phyloP scores from a whole-genome alignment of 1,139 yeast genomes.

The Blastobotrys petasosporus region DNA sequence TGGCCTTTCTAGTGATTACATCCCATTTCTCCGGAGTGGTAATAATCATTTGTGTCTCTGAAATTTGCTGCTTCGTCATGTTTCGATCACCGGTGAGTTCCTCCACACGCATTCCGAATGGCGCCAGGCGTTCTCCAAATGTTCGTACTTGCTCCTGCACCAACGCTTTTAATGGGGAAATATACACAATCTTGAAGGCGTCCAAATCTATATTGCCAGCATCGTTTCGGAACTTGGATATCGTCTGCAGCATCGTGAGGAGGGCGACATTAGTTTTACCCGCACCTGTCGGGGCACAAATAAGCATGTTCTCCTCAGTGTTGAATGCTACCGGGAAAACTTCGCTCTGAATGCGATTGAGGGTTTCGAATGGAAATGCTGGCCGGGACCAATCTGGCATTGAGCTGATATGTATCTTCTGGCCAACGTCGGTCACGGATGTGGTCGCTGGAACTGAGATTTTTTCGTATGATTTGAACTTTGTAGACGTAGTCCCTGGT shows the following conservation, averaged over 20 bases:
- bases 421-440: constrained; percentile 42
- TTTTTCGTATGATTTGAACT: constrained; percentile 72
- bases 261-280: constrained; percentile 97
- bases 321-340: constrained; percentile 74
- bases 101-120: constrained; percentile 65
- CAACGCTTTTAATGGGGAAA: constrained; percentile 91
- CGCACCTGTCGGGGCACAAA: constrained; percentile 98
- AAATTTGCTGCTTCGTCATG: constrained; percentile 68
- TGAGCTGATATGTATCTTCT: constrained; percentile 51
- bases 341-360: constrained; percentile 79
- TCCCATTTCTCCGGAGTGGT: constrained; percentile 99
- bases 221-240: constrained; percentile 48
- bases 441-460: constrained; percentile 80
- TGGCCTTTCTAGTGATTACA: constrained; percentile 76
- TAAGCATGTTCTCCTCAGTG: constrained; percentile 61
- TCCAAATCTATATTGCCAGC: constrained; percentile 47
- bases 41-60: constrained; percentile 75
- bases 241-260: constrained; percentile 60
- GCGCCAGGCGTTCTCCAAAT: constrained; percentile 62
- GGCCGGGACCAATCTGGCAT: constrained; percentile 79
- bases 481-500: constrained; percentile 72
- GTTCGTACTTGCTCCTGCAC: constrained; percentile 94
- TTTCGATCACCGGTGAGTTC: constrained; percentile 91
- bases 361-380: constrained; percentile 53
- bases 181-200: constrained; percentile 73